Base-by-base conservation (phyloP, 1,284 basidiomycete genomes). In the Pyrrhoderma noxium region DNA sequence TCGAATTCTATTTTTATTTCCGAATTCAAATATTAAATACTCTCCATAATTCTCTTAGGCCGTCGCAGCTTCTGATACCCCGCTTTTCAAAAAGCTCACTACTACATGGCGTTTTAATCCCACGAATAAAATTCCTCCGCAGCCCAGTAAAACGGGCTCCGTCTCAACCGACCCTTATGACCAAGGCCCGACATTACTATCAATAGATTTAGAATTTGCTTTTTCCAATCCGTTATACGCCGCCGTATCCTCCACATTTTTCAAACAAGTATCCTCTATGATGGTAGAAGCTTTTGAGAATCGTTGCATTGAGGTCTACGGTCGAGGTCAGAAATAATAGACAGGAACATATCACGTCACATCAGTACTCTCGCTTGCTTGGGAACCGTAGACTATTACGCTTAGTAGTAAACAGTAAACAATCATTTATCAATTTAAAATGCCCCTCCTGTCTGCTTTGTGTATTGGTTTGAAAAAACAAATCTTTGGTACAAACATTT, bases 231-330 rank as follows among this genome's bases (percentile, higher is more conserved):
- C 93, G 0, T 60, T 95, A 35, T 86, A 97, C 63, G 87, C 89
- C 1, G 77, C 83, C 1, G 77, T 93, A 16, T 89, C 89, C 3
- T 76, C 84, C 21, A 73, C 83, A 9, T 91, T 96, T 61, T 91
- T 97, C 62, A 86, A 86, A 19, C 82, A 87, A 62, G 85, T 96
- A 8, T 90, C 89, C 7, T 80, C 80, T 56, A 76, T 87, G 67
- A 97, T 96, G 91, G 85, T 97, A 21, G 73, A 85, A 54, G 93
- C 93, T 3, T 99, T 99, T 61, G 90, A 96, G 67, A 72, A 85
- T 59, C 75, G 93, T 31, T 94, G 90, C 64, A 45, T 74, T 47
- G 71, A 76, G 49, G 71, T 93, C 4, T 92, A 89, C 61, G 85
- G 88, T 11, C 37, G 19, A 11, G 51, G 51, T 4, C 34, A 19